phyloP scores from a whole-genome alignment of 176 grass and related monocot species.

The Juncus effusus region DNA sequence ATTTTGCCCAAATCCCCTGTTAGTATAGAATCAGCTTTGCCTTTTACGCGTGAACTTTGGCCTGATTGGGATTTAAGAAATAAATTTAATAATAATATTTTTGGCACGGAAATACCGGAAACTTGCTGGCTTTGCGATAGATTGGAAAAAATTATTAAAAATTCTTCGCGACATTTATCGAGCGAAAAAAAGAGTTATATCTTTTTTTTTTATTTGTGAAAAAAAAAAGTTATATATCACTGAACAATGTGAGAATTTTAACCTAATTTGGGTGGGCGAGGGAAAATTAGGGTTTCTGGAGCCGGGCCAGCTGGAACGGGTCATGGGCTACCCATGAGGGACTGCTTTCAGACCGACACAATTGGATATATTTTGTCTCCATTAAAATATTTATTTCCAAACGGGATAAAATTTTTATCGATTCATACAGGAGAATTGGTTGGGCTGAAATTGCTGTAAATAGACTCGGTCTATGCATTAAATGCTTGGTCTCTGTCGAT shows the following conservation, averaged over 20 bases:
- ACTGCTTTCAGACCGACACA: conserved; percentile 58
- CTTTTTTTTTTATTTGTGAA: too few species aligned
- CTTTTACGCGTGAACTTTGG: conserved; percentile 46
- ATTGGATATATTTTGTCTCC: conserved; percentile 49
- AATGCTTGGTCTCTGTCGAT: conserved; percentile 71
- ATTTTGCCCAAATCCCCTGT: conserved; percentile 47
- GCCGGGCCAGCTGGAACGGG: conserved; percentile 53
- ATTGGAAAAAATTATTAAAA: conserved; percentile 38
- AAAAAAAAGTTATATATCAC: too few species aligned
- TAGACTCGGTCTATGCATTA: conserved; percentile 57
- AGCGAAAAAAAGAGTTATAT: conserved; percentile 28
- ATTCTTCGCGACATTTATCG: conserved; percentile 43
- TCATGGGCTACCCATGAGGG: conserved; percentile 70
- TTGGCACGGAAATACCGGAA: conserved; percentile 12
- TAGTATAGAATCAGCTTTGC: conserved; percentile 58
- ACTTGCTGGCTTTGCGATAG: conserved; percentile 34
- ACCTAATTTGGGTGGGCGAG: conserved; percentile 63
- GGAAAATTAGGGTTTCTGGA: conserved; percentile 47
- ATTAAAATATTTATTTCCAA: conserved; percentile 48
- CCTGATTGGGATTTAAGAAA: conserved; percentile 74
- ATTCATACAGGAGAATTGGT: conserved; percentile 77
- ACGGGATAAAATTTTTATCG: conserved; percentile 63
- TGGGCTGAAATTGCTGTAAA: conserved; percentile 59
- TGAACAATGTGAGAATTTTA: conserved; percentile 48
- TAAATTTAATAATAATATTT: conserved; percentile 29